phyloP scores from a whole-genome alignment of 495 filamentous ascomycete species.

The Aspergillus ostianus region DNA sequence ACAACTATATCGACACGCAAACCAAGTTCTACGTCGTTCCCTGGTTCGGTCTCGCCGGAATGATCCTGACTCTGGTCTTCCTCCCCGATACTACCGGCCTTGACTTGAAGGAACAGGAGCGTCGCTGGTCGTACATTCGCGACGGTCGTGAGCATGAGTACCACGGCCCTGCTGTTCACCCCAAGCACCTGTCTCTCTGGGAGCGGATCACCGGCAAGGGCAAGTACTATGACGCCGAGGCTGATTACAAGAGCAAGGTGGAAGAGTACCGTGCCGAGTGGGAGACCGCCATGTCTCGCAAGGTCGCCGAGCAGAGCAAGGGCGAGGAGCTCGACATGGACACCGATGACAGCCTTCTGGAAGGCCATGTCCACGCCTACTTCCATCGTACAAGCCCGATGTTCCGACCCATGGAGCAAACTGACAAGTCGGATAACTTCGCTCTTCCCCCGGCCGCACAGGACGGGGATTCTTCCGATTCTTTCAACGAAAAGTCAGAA shows the following conservation, averaged over 20 bases:
- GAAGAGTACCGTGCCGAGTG: slow-evolving; percentile 72
- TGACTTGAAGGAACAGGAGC: slow-evolving; percentile 91
- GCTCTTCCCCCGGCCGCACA: slow-evolving; percentile 42
- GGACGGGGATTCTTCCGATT: slow-evolving; percentile 20
- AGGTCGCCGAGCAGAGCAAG: slow-evolving; percentile 46
- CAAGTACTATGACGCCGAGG: slow-evolving; percentile 74
- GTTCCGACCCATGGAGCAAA: slow-evolving; percentile 48
- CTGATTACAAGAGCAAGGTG: slow-evolving; percentile 76
- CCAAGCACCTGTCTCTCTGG: slow-evolving; percentile 78
- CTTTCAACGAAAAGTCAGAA: slow-evolving; percentile 25
- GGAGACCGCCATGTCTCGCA: slow-evolving; percentile 52
- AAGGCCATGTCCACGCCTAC: slow-evolving; percentile 47
- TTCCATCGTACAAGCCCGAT: slow-evolving; percentile 52
- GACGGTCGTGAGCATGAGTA: slow-evolving; percentile 72
- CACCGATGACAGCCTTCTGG: slow-evolving; percentile 42
- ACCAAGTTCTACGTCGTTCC: slow-evolving; percentile 84
- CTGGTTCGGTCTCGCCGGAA: slow-evolving; percentile 85
- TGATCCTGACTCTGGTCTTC: slow-evolving; percentile 74
- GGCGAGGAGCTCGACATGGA: slow-evolving; percentile 29
- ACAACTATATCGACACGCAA: slow-evolving; percentile 80
- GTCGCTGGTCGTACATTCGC: slow-evolving; percentile 78
- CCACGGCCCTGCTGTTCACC: slow-evolving; percentile 84
- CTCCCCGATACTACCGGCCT: slow-evolving; percentile 91
- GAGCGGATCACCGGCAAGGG: slow-evolving; percentile 69
- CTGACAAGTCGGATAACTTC: slow-evolving; percentile 38